Conservation (phyloP, 2,329 filamentous ascomycete genomes). For the Elsinoe australis region DNA sequence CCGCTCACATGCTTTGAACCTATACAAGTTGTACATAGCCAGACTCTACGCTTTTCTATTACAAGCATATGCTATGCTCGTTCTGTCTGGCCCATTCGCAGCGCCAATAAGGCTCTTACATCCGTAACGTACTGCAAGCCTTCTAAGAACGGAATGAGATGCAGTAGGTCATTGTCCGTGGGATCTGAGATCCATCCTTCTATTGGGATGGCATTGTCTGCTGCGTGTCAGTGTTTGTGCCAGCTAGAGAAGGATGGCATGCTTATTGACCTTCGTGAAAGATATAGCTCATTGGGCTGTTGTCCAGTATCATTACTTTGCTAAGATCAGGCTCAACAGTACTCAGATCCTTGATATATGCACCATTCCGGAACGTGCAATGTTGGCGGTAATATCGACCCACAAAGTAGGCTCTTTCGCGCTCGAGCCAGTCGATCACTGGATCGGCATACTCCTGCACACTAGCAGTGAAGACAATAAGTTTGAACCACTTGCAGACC, state of each 20-base stretch:
- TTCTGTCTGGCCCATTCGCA: slow-evolving; percentile 69
- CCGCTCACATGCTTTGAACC: no score
- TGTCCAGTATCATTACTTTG: slow-evolving; percentile 98
- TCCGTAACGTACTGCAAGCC: slow-evolving; percentile 95
- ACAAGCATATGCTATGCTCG: slow-evolving; percentile 23
- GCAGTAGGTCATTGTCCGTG: slow-evolving; percentile 88
- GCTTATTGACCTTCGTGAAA: slow-evolving; percentile 90
- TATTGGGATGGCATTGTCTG: slow-evolving; percentile 98
- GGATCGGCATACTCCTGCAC: slow-evolving; percentile 98
- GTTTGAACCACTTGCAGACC: slow-evolving; percentile 95
- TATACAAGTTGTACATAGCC: slow-evolving; percentile 5
- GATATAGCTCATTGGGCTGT: slow-evolving; percentile 95
- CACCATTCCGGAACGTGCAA: slow-evolving; percentile 89
- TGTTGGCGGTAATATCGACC: slow-evolving; percentile 93
- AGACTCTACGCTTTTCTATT: background rate
- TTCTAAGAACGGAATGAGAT: slow-evolving; percentile 86
- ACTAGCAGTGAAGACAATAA: slow-evolving; percentile 92
- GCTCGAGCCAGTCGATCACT: slow-evolving; percentile 96
- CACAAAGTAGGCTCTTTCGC: slow-evolving; percentile 92
- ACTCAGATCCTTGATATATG: slow-evolving; percentile 96
- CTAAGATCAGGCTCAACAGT: slow-evolving; percentile 94
- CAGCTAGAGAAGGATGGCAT: slow-evolving; percentile 13
- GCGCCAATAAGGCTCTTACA: slow-evolving; percentile 78
- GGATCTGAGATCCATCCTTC: slow-evolving; percentile 99
- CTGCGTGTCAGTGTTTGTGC: background rate